These are phyloP conservation scores for Grosmannia serpens DNA, from an alignment of 2,329 filamentous ascomycete species.

Conservation along the genomic window DNA sequence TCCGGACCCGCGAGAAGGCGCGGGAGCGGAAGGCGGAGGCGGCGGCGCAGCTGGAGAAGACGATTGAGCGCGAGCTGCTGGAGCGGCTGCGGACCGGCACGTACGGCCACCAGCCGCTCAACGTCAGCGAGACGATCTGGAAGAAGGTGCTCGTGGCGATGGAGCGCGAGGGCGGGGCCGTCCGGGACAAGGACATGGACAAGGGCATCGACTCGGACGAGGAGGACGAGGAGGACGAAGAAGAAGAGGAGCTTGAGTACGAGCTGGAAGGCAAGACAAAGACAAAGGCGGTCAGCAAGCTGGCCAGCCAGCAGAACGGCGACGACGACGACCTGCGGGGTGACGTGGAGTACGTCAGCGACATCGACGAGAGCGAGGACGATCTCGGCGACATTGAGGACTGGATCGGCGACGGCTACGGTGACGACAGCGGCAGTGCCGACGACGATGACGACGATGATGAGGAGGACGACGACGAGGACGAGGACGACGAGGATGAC, in stretches of 20 bases:
- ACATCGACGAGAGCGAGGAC: conserved; percentile 74
- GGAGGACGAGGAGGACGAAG: conserved; percentile 47
- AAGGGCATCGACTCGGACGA: conserved; percentile 74
- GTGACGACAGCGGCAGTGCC: conserved; percentile 48
- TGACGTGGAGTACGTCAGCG: conserved; percentile 85
- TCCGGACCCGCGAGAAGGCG: conserved; percentile 63
- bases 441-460: conserved; percentile 47
- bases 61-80: conserved; percentile 90
- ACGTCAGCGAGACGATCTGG: conserved; percentile 92
- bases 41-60: conserved; percentile 86
- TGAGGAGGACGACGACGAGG: conserved; percentile 46
- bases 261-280: conserved; percentile 30
- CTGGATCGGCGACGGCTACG: conserved; percentile 70
- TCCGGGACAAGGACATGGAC: conserved; percentile 77
- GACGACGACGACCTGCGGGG: conserved; percentile 66
- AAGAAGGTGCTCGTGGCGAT: conserved; percentile 89
- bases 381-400: conserved; percentile 77
- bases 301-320: conserved; percentile 30
- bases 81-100: conserved; percentile 83
- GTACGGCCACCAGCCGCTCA: conserved; percentile 88
- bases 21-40: conserved; percentile 59
- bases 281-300: conserved; percentile 20
- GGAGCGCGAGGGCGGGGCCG: conserved; percentile 75
- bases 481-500: conserved; percentile 41
- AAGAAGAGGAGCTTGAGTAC: conserved; percentile 44